A percentile compares a stretch with the other conserved stretches of the same genome.
These are phyloP conservation scores for Tetrahymena thermophila DNA, from an alignment of 73 alveolate genomes.

Conservation along the genomic window DNA sequence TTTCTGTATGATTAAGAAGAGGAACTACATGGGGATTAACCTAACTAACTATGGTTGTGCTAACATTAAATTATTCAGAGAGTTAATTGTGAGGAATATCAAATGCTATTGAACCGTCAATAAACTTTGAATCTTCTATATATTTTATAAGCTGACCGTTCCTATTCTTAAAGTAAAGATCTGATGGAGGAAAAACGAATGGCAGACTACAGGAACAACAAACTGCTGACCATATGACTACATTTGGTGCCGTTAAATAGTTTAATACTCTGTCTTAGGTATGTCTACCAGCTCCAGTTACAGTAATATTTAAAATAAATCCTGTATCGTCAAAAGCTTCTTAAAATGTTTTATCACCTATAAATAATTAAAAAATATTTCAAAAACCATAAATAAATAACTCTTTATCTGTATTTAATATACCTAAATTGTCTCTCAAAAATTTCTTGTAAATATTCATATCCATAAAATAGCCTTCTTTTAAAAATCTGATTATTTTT, in stretches of 20 bases:
- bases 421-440: not conserved
- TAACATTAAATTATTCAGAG: slow-evolving; percentile 62
- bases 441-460: not conserved
- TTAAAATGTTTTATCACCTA: slow-evolving; percentile 62
- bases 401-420: not conserved
- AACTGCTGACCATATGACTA: slow-evolving; percentile 63
- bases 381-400: not conserved
- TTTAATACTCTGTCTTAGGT: slow-evolving; percentile 56
- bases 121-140: slow-evolving; percentile 31
- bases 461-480: slow-evolving; percentile 50
- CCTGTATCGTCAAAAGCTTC: slow-evolving; percentile 60
- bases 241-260: slow-evolving; percentile 71
- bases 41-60: slow-evolving; percentile 55
- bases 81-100: slow-evolving; percentile 68
- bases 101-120: slow-evolving; percentile 64
- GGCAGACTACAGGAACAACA: slow-evolving; percentile 64
- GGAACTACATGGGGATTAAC: slow-evolving; percentile 68
- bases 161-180: slow-evolving; percentile 51
- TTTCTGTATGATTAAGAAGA: slow-evolving; percentile 49
- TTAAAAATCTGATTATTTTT: slow-evolving; percentile 19
- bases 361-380: not conserved
- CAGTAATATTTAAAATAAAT: slow-evolving; percentile 65
- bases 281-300: slow-evolving; percentile 38
- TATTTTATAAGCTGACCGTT: slow-evolving; percentile 48
- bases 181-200: slow-evolving; percentile 53